Conservation (phyloP, 2,329 filamentous ascomycete genomes). For the Stenocarpella maydis region DNA sequence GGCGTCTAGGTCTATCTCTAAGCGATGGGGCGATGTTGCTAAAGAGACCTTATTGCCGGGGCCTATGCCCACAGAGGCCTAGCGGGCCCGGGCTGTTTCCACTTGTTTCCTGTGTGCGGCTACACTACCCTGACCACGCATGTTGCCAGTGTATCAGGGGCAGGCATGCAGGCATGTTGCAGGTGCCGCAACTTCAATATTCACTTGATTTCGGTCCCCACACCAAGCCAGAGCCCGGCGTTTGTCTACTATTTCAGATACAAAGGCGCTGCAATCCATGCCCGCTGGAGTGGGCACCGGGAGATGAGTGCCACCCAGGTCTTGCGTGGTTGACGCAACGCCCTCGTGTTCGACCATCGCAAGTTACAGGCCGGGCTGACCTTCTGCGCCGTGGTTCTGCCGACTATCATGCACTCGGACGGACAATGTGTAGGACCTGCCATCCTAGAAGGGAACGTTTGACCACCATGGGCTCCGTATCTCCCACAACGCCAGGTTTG, state of each 20-base stretch:
- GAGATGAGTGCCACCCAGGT: slow-evolving; percentile 1
- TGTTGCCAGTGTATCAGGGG: slow-evolving; percentile 1
- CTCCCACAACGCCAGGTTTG: neutral
- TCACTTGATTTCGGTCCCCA: neutral
- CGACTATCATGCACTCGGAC: neutral
- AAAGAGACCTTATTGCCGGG: neutral
- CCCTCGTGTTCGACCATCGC: slow-evolving; percentile 6
- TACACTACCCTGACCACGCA: too few relatives aligned
- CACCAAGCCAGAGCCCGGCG: slow-evolving; percentile 5
- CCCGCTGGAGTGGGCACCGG: neutral
- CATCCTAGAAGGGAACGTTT: neutral
- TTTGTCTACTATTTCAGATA: slow-evolving; percentile 14
- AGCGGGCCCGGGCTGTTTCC: neutral
- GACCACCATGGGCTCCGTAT: neutral
- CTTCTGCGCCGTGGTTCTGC: neutral
- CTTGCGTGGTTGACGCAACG: slow-evolving; percentile 2
- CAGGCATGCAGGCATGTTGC: neutral
- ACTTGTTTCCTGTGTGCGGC: slow-evolving; percentile 11
- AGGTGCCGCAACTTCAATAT: slow-evolving; percentile 16
- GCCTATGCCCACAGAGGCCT: neutral
- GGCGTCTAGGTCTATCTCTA: neutral
- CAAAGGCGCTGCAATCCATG: slow-evolving; percentile 4
- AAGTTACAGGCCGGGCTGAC: slow-evolving; percentile 1
- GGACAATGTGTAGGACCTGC: neutral
- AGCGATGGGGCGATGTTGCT: slow-evolving; percentile 22